phyloP scores from a whole-genome alignment of 108 stramenopile species.

The Pseudonitzschia multistriata region DNA sequence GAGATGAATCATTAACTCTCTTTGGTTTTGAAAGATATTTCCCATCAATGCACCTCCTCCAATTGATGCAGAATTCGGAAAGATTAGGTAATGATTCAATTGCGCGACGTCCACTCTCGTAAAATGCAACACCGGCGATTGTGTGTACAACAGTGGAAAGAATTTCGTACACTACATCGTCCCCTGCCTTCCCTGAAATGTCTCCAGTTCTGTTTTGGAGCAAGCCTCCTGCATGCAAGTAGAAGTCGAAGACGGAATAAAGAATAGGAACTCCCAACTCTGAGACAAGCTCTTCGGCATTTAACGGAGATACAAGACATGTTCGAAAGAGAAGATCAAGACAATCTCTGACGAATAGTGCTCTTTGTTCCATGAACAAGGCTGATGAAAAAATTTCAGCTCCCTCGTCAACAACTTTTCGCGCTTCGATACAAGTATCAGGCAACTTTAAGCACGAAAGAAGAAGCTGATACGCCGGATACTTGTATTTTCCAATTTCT shows the following conservation, averaged over 20 bases:
- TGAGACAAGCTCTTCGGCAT: slow-evolving; percentile 78
- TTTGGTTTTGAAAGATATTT: slow-evolving; percentile 23
- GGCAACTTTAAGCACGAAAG: slow-evolving; percentile 46
- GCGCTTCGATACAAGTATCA: slow-evolving; percentile 16
- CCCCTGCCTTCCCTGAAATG: background rate
- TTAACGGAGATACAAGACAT: slow-evolving; percentile 67
- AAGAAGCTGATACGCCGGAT: slow-evolving; percentile 65
- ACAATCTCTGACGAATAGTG: slow-evolving; percentile 44
- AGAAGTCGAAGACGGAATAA: slow-evolving; percentile 44
- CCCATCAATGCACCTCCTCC: slow-evolving; percentile 55
- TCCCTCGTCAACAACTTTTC: slow-evolving; percentile 13
- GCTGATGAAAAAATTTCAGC: slow-evolving; percentile 14
- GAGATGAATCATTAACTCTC: slow-evolving; percentile 28
- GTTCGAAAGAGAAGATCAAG: slow-evolving; percentile 59
- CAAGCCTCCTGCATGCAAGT: slow-evolving; percentile 22
- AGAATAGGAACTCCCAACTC: slow-evolving; percentile 49
- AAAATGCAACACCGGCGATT: slow-evolving; percentile 51
- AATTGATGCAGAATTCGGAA: slow-evolving; percentile 44
- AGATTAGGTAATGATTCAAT: slow-evolving; percentile 35
- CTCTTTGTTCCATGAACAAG: slow-evolving; percentile 33
- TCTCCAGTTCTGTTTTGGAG: slow-evolving; percentile 11
- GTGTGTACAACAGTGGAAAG: slow-evolving; percentile 52
- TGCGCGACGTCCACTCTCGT: slow-evolving; percentile 53
- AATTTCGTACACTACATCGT: slow-evolving; percentile 36
- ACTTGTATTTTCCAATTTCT: slow-evolving; percentile 69